Evolutionary conservation across 192 early-diverging fungal genomes (phyloP), one percentile per base, ranked within the genome.

Genomic region (Umbelopsis vinacea): DNA sequence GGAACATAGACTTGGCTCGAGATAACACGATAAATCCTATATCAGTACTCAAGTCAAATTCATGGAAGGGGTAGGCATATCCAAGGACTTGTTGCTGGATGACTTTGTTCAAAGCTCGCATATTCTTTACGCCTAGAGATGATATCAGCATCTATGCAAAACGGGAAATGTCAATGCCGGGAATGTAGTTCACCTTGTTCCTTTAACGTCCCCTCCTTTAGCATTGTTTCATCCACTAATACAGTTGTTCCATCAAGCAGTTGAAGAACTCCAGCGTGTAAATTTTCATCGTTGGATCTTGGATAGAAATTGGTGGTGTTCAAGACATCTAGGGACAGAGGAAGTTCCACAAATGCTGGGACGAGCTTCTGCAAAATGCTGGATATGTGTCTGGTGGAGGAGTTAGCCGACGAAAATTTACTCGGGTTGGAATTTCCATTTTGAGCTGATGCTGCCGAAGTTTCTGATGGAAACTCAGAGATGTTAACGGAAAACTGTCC

Each of bases 401-500:
- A 33, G 47, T 76, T 81, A 8, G 57, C 29, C 14, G 74, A 54
- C 6, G 23, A 33, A 0, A 70, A 66, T 3, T 67, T 38, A 7
- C 24, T 69, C 15, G 47, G 33, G 3, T 68, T 48, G 23, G 24
- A 14, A 6, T 77, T 66, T 5, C 52, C 40, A 10, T 46, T 37
- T 48, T 21, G 17, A 11, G 70, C 54, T 1, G 7, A 12, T 4
- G 11, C 12, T 14, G 15, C 12, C 35, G 33, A 37, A 35, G 15
- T 15, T 37, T 63, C 57, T 38, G 66, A 15, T 9, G 84, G 84
- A 45, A 88, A 75, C 2, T 88, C 84, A 11, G 83, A 84, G 45
- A 94, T 78, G 60, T 92, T 92, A 47, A 94, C 83, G 67, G 79
- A 82, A 35, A 92, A 84, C 73, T 91, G 87, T 33, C 92, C 92